Base-by-base conservation (phyloP, 352 stramenopile species). In the Phytophthora megakarya region DNA sequence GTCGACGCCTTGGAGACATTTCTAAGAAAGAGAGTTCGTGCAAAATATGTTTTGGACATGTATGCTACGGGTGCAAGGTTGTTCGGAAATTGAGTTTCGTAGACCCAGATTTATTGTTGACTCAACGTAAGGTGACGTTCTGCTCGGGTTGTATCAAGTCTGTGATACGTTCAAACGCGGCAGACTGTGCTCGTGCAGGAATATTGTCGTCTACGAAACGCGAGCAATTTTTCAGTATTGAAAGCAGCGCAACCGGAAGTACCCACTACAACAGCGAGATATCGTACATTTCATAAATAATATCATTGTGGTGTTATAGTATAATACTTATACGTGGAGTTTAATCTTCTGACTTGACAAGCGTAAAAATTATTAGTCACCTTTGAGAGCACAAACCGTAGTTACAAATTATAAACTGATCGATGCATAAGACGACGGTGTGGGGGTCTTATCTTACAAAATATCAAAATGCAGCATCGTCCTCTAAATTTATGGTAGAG, bases 31-130 rank as follows among this genome's bases (percentile, higher is more conserved):
- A 57, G 8, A 57, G 28, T 9, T 46, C 37, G 15, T 76, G 60
- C 50, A 73, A 72, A 37, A 45, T 75, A n/a, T 77, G 70, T 19
- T 62, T 70, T 25, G 39, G 51, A 11, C 42, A 57, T 9, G 53
- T 79, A 10, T 79, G 71, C 25, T 39, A 69, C 3, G 28, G 37
- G 0, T 79, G 71, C 60, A 66, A 53, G 25, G 39, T 74, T 11
- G 38, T 61, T 42, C 54, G 35, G 12, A 77, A 71, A 38, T 18
- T 80, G 44, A 73, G 61, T 33, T 80, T 80, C 33, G 58, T 80
- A 22, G 45, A 67, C 32, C 22, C 58, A 7, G 68, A 77, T 21
- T 48, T 72, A 37, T 5, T 39, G 35, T 55, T 80, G 2, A 63
- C 65, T 8, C 59, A 65, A 43, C 43, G 64, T 3, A 75, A 77